Evolutionary conservation across 2,329 filamentous ascomycete genomes (phyloP).

Genomic region (Simplicillium sp.): DNA sequence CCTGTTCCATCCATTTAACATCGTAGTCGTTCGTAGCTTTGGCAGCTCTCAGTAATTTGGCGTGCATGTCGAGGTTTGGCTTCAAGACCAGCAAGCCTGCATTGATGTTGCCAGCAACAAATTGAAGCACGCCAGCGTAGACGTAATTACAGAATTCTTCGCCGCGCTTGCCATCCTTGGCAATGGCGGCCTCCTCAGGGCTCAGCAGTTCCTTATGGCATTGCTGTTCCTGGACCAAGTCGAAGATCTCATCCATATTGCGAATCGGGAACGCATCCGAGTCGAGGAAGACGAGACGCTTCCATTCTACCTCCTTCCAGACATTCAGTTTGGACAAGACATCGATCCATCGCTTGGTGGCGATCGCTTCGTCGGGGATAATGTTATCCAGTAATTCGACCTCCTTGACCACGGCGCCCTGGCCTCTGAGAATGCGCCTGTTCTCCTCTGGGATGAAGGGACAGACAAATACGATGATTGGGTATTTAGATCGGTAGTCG

Average conservation of each 20-base stretch:
- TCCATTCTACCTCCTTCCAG: background rate
- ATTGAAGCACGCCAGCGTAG: slow-evolving; percentile 1
- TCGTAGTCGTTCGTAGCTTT: background rate
- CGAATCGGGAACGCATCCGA: background rate
- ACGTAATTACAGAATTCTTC: slow-evolving; percentile 1
- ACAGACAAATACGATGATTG: background rate
- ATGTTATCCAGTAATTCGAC: background rate
- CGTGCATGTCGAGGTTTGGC: slow-evolving; percentile 1
- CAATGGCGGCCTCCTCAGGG: background rate
- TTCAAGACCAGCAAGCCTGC: slow-evolving; percentile 1
- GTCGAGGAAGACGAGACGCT: background rate
- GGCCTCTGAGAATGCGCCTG: background rate
- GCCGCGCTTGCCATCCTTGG: background rate
- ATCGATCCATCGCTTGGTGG: slow-evolving; percentile 1
- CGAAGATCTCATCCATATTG: background rate
- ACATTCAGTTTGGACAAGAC: background rate
- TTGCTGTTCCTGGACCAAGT: background rate
- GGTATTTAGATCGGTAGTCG: slow-evolving; percentile 1
- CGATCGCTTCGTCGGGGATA: background rate
- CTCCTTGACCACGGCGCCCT: background rate
- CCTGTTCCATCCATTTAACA: background rate
- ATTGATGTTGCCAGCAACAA: background rate
- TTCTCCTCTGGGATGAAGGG: background rate
- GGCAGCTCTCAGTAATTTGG: slow-evolving; percentile 1
- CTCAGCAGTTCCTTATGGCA: background rate